Evolutionary conservation across 176 grass and related monocot genomes (phyloP), one percentile per base, ranked within the genome.

Genomic region (Oryza australiensis): DNA sequence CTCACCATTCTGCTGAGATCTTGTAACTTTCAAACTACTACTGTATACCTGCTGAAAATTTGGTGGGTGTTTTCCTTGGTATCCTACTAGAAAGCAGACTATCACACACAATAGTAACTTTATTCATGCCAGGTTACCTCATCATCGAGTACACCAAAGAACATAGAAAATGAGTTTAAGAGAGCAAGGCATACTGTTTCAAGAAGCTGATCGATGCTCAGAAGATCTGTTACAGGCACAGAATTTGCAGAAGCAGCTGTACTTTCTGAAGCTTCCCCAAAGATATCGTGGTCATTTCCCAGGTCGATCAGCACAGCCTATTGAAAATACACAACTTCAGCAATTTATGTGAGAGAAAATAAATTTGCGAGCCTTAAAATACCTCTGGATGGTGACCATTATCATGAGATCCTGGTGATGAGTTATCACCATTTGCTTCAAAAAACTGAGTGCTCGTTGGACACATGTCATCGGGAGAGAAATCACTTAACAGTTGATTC

Each of bases 381-480:
- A 82, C 87, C 87, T 94, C 86, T 83, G 90, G 75, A 86, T 86
- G 73, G 42, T 79, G 70, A n/a, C 24, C 73, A 48, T 88, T 82
- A 48, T 87, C 84, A 73, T 92, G 55, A 62, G 82, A 87, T 23
- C 75, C 84, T 81, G 74, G 85, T 79, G 70, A 72, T 38, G 78
- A 64, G 82, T 86, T 53, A 32, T 90, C 85, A 64, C 23, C n/a
- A 46, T 32, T 26, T 68, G 68, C 64, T 89, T 94, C 93, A 68
- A 91, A 86, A 60, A 91, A 95, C 11, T 90, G 93, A 70, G 84
- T 73, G 66, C 87, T 87, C 71, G 90, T 82, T 67, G 97, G 97
- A 49, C 97, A 94, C 78, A 95, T 81, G 66, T 96, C 97, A 89
- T 99, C 93, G 5, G 97, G 97, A 23, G 87, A 87, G 85, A 99